Base-by-base conservation (phyloP, 2,329 filamentous ascomycete species). In the Nothophaeocryptopus gaeumannii region DNA sequence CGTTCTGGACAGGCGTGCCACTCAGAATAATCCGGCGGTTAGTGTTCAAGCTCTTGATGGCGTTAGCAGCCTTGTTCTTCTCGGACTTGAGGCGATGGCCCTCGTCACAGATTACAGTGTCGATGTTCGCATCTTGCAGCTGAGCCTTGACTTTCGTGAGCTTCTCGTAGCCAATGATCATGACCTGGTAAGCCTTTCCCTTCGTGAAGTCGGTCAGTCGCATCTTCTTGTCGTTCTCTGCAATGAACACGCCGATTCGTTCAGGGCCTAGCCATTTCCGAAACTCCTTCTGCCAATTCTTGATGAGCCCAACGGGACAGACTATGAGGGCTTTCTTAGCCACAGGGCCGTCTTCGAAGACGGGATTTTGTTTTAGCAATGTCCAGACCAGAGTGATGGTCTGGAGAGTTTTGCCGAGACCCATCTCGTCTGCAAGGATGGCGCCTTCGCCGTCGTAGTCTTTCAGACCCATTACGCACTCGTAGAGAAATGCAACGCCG, bases 401-500 rank as follows among this genome's bases (percentile, higher is more conserved):
- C 61, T 88, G 85, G 31, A 88, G 64, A 1, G 85, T 88, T 69
- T 89, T 89, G 14, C 85, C 85, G 2, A 89, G 67, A 0, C 85
- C 85, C 85, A 89, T 89, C 59, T 88, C 85, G 63, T 89, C 85
- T 1, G 85, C 85, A 41, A 89, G 72, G 51, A 89, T 83, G 3
- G 84, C 85, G 16, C 85, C 85, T 66, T 85, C 78, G 1, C 85
- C 84, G 59, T 80, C 80, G 54, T 79, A 83, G 36, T 76, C 71
- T 36, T 83, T 77, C 76, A 88, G 79, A 5, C 85, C 85, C 85
- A 88, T 88, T 0, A 88, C 82, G 63, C 85, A 88, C 67, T 88
- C 85, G 61, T 89, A 89, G 37, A 89, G 66, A 59, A 89, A 88
- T 42, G 80, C 74, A 0, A 88, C 83, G 15, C 85, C 85, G 61